Base-by-base conservation (phyloP, 2,329 filamentous ascomycete genomes). In the Allantophomopsis cytisporea region DNA sequence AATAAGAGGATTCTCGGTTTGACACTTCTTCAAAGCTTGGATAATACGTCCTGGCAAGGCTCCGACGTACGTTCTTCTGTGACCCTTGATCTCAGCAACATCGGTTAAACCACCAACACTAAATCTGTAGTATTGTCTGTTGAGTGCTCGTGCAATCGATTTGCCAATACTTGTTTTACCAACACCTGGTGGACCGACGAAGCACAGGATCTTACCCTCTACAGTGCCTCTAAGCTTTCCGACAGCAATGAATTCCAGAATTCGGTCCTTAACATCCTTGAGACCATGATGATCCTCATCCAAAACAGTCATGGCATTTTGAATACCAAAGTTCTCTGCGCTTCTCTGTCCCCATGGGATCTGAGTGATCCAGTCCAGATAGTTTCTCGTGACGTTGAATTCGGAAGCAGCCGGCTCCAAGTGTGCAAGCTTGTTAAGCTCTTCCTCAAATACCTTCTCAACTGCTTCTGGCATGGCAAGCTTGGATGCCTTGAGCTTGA, bases 121-220 rank as follows among this genome's bases (percentile, higher is more conserved):
- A 69, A 98, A 98, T 50, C 91, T 77, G 66, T 98, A 98, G 66
- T 98, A 98, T 56, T 98, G 81, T 43, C 93, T 73, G 62, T 95
- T 95, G 42, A 98, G 66, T 20, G 91, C 93, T 40, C 89, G 76
- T 13, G 91, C 91, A 52, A 98, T 95, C 0, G 88, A 96, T 60
- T 98, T 98, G 56, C 91, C 91, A 49, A 98, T 98, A 60, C 88
- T 95, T 2, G 91, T 98, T 69, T 98, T 98, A 52, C 91, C 91
- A 18, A 98, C 91, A 66, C 91, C 91, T 14, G 91, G 91, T 39
- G 91, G 91, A 1, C 91, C 91, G 40, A 98, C 93, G 55, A 98
- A 89, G 62, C 91, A 98, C 31, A 98, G 67, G 39, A 98, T 98
- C 65, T 98, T 98, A 57, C 91, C 91, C 60, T 98, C 91, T 1